phyloP scores from a whole-genome alignment of 352 stramenopile species.

The Phytophthora fragariaefolia region DNA sequence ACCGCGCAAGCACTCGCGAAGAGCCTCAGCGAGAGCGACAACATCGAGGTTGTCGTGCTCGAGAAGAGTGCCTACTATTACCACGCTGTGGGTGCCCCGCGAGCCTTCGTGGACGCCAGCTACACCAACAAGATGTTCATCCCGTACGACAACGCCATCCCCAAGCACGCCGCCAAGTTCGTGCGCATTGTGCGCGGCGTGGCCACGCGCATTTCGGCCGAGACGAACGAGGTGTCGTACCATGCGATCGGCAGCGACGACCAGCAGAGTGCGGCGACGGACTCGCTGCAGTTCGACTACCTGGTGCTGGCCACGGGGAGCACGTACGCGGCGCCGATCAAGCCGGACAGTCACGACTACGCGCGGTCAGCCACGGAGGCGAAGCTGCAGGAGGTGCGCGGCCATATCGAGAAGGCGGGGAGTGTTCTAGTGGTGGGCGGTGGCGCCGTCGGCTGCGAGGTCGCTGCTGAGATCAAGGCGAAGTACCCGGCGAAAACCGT shows the following conservation, averaged over 20 bases:
- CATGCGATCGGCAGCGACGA: constrained; percentile 38
- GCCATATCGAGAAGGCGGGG: constrained; percentile 49
- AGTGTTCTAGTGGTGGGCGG: constrained; percentile 68
- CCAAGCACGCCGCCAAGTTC: constrained; percentile 35
- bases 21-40: constrained; percentile 42
- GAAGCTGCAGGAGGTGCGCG: constrained; percentile 47
- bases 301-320: constrained; percentile 68
- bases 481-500: constrained; percentile 66
- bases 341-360: constrained; percentile 39
- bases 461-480: constrained; percentile 64
- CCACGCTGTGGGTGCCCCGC: constrained; percentile 51
- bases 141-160: constrained; percentile 68
- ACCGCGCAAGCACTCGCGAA: constrained; percentile 48
- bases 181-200: constrained; percentile 50
- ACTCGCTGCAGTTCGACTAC: constrained; percentile 64
- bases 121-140: constrained; percentile 72
- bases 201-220: constrained; percentile 36
- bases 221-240: constrained; percentile 49
- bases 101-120: constrained; percentile 57
- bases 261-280: constrained; percentile 27
- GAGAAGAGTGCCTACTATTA: constrained; percentile 67
- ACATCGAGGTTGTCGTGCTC: constrained; percentile 57
- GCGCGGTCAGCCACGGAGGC: constrained; percentile 34
- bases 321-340: constrained; percentile 65
- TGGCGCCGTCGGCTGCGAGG: constrained; percentile 61